These are phyloP conservation scores for Nevesoporus exiguus DNA, from an alignment of 768 basidiomycete genomes.

Conservation along the genomic window DNA sequence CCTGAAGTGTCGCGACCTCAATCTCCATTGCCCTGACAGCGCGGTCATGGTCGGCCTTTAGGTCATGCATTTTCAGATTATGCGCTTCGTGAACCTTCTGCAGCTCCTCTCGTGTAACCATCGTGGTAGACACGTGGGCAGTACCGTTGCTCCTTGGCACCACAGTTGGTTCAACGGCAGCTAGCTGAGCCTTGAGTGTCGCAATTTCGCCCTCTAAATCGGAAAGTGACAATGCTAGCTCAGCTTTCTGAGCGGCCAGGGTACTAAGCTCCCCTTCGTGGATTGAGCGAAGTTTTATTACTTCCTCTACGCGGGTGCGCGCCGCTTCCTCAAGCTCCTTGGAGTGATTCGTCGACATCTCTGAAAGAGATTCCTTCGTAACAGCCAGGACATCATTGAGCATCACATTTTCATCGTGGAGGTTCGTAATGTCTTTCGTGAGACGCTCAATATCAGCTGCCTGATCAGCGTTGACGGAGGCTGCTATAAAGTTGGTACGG, in stretches of 20 bases:
- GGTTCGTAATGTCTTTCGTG: slow-evolving; percentile 52
- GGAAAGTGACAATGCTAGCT: slow-evolving; percentile 57
- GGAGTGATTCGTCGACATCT: slow-evolving; percentile 65
- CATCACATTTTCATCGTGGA: slow-evolving; percentile 68
- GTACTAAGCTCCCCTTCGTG: slow-evolving; percentile 61
- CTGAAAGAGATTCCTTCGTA: slow-evolving; percentile 66
- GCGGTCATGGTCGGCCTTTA: slow-evolving; percentile 66
- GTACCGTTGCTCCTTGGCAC: slow-evolving; percentile 57
- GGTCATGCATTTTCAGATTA: slow-evolving; percentile 72
- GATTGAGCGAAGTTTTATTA: slow-evolving; percentile 52
- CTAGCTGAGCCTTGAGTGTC: slow-evolving; percentile 54
- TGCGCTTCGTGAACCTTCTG: slow-evolving; percentile 80
- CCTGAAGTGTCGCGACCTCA: slow-evolving; percentile 52
- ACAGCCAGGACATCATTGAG: slow-evolving; percentile 62
- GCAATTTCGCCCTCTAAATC: slow-evolving; percentile 78
- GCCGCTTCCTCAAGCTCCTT: slow-evolving; percentile 77
- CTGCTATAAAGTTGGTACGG: slow-evolving; percentile 42
- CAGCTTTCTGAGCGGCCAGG: slow-evolving; percentile 58
- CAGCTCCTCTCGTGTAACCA: slow-evolving; percentile 72
- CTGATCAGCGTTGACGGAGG: slow-evolving; percentile 44
- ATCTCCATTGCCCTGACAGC: slow-evolving; percentile 48
- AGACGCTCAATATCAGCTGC: slow-evolving; percentile 54
- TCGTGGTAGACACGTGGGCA: slow-evolving; percentile 34
- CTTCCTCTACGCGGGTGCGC: slow-evolving; percentile 64
- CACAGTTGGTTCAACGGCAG: slow-evolving; percentile 42